Evolutionary conservation across 2,329 filamentous ascomycete genomes (phyloP).

Genomic region (Aspergillus neotritici): DNA sequence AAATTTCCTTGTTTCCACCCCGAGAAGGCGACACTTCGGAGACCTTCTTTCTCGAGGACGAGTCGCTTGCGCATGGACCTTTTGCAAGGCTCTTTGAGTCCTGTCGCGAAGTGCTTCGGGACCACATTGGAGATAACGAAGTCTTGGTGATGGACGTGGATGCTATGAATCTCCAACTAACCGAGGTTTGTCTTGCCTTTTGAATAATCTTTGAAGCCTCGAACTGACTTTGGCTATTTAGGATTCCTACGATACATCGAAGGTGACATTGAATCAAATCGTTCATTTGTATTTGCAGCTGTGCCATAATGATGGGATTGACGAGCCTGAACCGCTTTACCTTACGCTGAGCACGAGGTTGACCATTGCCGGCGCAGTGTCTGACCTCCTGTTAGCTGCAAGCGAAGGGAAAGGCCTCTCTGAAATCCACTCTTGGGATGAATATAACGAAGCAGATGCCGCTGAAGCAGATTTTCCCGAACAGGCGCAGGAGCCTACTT

Average conservation of each 20-base stretch:
- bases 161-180: conserved; percentile 50
- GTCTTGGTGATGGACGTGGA: conserved; percentile 54
- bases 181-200: conserved; percentile 47
- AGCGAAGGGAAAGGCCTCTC: conserved; percentile 54
- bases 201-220: neutral
- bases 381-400: conserved; percentile 48
- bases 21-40: conserved; percentile 48
- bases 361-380: conserved; percentile 50
- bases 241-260: conserved; percentile 46
- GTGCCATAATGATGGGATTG: conserved; percentile 53
- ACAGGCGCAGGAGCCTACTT: conserved; percentile 8
- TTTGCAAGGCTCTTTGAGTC: conserved; percentile 53
- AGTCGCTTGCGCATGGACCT: conserved; percentile 48
- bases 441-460: conserved; percentile 47
- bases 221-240: conserved; percentile 30
- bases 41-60: conserved; percentile 53
- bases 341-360: conserved; percentile 51
- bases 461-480: conserved; percentile 12
- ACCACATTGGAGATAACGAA: conserved; percentile 52
- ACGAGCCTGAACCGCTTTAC: conserved; percentile 52
- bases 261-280: conserved; percentile 52
- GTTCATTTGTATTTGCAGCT: conserved; percentile 56
- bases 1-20: conserved; percentile 56
- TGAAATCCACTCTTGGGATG: conserved; percentile 40
- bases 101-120: conserved; percentile 51